Evolutionary conservation across 306 rosid genomes (phyloP).

Genomic region (Pyrus bretschneideri): DNA sequence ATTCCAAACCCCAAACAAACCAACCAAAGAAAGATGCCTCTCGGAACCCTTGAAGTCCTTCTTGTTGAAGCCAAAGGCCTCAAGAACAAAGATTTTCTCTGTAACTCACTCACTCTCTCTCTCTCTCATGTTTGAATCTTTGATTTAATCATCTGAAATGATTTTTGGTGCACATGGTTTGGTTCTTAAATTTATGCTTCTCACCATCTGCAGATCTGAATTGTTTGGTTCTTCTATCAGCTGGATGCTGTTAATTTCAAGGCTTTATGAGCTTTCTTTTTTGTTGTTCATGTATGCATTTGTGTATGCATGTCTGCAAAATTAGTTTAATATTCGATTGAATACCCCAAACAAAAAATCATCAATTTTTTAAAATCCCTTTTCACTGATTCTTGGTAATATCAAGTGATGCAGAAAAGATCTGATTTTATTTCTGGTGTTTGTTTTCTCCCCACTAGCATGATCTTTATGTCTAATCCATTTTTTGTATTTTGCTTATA

Average conservation of each 20-base stretch:
- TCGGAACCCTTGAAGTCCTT: constrained; percentile 64
- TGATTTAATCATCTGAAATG: neutral
- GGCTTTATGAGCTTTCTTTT: neutral
- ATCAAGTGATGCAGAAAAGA: neutral
- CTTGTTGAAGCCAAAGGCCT: constrained; percentile 62
- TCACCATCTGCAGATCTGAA: neutral
- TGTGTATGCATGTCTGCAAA: neutral
- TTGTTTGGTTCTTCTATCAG: neutral
- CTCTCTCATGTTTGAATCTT: neutral
- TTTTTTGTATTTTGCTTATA: neutral
- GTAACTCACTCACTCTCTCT: constrained; percentile 22
- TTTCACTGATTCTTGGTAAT: neutral
- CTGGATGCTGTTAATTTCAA: neutral
- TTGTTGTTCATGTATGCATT: neutral
- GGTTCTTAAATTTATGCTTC: neutral
- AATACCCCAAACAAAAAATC: neutral
- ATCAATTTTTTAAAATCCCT: neutral
- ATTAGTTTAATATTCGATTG: neutral
- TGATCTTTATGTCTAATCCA: neutral
- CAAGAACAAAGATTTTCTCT: constrained; percentile 47
- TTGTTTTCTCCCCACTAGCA: neutral
- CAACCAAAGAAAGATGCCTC: constrained; percentile 35
- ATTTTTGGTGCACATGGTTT: neutral
- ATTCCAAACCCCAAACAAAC: neutral
- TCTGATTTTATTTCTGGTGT: neutral